A percentile compares a stretch with the other conserved stretches of the same genome.
These are phyloP conservation scores for Singerocomus rubriflavus DNA, from an alignment of 1,284 basidiomycete species.

Conservation along the genomic window DNA sequence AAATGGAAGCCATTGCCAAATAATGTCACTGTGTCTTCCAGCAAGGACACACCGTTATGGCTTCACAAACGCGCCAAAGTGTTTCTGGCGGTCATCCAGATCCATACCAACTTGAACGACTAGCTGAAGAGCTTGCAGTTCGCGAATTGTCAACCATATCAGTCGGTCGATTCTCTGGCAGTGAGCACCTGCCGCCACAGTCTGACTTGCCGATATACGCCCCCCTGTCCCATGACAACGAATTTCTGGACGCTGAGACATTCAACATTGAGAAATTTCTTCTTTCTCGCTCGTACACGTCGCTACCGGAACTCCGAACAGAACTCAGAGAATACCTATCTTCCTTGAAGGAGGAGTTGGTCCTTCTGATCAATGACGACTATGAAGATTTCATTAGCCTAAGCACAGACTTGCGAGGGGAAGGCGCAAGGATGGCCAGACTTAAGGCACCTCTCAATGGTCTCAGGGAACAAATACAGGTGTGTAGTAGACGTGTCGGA, in stretches of 20 bases:
- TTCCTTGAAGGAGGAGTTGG: conserved; percentile 85
- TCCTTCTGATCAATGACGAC: conserved; percentile 94
- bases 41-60: conserved; percentile 13
- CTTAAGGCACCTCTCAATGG: conserved; percentile 63
- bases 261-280: conserved; percentile 90
- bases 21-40: conserved; percentile 1
- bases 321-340: conserved; percentile 87
- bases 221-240: conserved; percentile 79
- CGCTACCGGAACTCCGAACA: conserved; percentile 80
- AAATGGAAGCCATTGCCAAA: conserved; percentile 27
- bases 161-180: conserved; percentile 3
- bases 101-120: conserved; percentile 63
- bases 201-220: conserved; percentile 67
- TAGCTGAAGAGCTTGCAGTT: conserved; percentile 67
- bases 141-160: conserved; percentile 44
- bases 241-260: conserved; percentile 59
- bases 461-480: conserved; percentile 68
- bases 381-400: conserved; percentile 97
- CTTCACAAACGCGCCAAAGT: conserved; percentile 15
- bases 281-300: conserved; percentile 81
- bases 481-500: conserved; percentile 30
- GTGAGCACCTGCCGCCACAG: conserved; percentile 14
- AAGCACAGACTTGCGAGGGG: conserved; percentile 84
- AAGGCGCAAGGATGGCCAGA: conserved; percentile 68
- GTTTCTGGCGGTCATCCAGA: conserved; percentile 34